These are phyloP conservation scores for Solanum pennellii DNA, from an alignment of 257 asterid species.

Conservation along the genomic window DNA sequence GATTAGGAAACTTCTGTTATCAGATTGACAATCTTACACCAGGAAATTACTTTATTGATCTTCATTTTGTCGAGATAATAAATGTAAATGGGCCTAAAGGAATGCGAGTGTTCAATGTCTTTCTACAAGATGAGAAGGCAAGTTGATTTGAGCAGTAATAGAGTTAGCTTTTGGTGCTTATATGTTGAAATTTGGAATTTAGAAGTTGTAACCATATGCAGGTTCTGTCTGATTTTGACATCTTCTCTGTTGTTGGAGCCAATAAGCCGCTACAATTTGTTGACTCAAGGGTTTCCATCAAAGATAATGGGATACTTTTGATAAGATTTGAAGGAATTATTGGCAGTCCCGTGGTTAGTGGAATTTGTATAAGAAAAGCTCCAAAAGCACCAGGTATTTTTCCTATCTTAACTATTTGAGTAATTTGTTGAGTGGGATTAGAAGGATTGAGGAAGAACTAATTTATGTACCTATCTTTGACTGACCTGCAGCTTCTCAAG, in stretches of 20 bases:
- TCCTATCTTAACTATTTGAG: neutral
- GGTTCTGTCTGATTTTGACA: slow-evolving; percentile 81
- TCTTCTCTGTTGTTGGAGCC: slow-evolving; percentile 85
- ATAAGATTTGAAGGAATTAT: slow-evolving; percentile 67
- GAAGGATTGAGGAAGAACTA: neutral
- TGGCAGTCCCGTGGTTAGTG: slow-evolving; percentile 89
- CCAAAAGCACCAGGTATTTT: slow-evolving; percentile 36
- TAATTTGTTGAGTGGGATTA: neutral
- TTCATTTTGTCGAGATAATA: slow-evolving; percentile 85
- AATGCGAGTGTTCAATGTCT: slow-evolving; percentile 72
- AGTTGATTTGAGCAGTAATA: slow-evolving; percentile 3
- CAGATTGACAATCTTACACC: slow-evolving; percentile 43
- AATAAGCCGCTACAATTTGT: slow-evolving; percentile 80
- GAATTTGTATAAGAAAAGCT: slow-evolving; percentile 67
- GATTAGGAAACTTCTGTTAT: slow-evolving; percentile 73
- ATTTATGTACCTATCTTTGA: neutral
- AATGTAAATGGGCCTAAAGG: slow-evolving; percentile 85
- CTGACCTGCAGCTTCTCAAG: slow-evolving; percentile 30
- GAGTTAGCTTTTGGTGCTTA: neutral
- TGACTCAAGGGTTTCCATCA: slow-evolving; percentile 52
- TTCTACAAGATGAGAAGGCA: slow-evolving; percentile 89
- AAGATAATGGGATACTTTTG: slow-evolving; percentile 49
- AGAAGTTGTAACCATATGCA: slow-evolving; percentile 18
- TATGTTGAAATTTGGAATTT: neutral
- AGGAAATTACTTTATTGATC: slow-evolving; percentile 70